A percentile compares a stretch with the other conserved stretches of the same genome.
Conservation (phyloP, 176 grass and related monocot species). For the Carex kokanica region DNA sequence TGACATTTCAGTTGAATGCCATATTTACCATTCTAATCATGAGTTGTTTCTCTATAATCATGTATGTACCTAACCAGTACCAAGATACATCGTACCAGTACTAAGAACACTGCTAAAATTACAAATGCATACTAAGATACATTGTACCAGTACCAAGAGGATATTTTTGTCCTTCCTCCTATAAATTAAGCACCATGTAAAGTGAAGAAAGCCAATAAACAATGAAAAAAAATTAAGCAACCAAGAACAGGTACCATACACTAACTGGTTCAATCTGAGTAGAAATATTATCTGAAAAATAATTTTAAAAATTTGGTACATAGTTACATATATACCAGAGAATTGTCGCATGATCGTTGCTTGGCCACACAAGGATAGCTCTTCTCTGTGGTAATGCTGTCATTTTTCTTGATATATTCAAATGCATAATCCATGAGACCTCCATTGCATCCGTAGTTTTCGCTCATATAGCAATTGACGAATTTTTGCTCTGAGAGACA, state of each 20-base stretch:
- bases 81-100: no score
- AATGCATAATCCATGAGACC: constrained; percentile 72
- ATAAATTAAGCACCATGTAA: neutral
- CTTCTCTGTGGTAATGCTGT: constrained; percentile 57
- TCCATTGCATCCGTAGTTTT: constrained; percentile 61
- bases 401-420: constrained; percentile 57
- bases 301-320: no score
- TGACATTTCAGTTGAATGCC: neutral
- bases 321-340: constrained; percentile 30
- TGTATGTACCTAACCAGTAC: neutral
- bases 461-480: constrained; percentile 43
- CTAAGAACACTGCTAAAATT: neutral
- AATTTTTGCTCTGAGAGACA: constrained; percentile 82
- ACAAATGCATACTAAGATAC: neutral
- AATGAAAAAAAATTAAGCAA: neutral
- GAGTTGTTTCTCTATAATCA: neutral
- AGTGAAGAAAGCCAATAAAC: neutral
- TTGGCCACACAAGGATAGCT: constrained; percentile 50
- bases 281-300: neutral
- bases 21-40: neutral
- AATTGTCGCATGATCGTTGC: constrained; percentile 39
- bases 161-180: no score
- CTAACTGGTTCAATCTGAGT: no score
- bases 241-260: neutral
- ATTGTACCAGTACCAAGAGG: neutral